phyloP scores from a whole-genome alignment of 78 protist species.

The Dictyostelium firmibasis region DNA sequence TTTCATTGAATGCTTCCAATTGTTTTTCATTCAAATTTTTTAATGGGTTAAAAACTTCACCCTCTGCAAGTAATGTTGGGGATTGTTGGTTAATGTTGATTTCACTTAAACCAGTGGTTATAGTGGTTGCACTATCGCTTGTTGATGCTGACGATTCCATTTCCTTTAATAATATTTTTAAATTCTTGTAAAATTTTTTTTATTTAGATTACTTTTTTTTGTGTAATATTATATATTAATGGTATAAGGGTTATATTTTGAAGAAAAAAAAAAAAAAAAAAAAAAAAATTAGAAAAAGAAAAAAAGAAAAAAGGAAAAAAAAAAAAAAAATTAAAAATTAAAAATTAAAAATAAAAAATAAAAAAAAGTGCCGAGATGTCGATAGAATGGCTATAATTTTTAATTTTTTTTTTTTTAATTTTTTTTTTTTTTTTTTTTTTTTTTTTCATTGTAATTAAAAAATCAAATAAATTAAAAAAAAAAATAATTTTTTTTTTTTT shows the following conservation, averaged over 20 bases:
- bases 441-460: too few relatives aligned
- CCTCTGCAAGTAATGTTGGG: not conserved
- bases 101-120: not conserved
- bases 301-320: too few relatives aligned
- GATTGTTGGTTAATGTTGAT: not conserved
- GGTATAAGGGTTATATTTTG: not conserved
- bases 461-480: not conserved
- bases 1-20: slow-evolving; percentile 60
- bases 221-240: not conserved
- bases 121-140: not conserved
- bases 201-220: not conserved
- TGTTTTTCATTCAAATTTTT: slow-evolving; percentile 26
- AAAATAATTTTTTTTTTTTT: not conserved
- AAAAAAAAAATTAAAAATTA: too few relatives aligned
- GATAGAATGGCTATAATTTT: not conserved
- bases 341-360: too few relatives aligned
- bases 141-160: not conserved
- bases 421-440: too few relatives aligned
- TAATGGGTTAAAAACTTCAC: slow-evolving; percentile 34
- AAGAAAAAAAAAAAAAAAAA: too few relatives aligned
- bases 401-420: too few relatives aligned
- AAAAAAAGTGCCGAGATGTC: not conserved
- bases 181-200: not conserved
- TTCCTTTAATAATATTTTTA: not conserved
- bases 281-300: too few relatives aligned